These are phyloP conservation scores for Quercus parvula DNA, from an alignment of 306 rosid genomes.

Conservation along the genomic window DNA sequence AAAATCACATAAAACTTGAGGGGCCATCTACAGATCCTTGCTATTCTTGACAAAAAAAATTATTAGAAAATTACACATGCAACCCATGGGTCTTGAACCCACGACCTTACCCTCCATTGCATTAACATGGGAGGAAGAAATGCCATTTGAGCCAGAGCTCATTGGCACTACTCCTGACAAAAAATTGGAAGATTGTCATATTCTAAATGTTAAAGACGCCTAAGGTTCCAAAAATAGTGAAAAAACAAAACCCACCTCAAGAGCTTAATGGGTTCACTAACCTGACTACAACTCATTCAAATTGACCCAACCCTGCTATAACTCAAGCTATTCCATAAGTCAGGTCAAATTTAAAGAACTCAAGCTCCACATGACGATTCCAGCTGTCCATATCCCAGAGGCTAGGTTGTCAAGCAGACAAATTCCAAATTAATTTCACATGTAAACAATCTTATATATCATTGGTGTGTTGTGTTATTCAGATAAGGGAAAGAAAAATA, in stretches of 20 bases:
- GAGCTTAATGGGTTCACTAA: constrained; percentile 17
- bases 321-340: constrained; percentile 13
- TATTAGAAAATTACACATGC: too few relatives aligned
- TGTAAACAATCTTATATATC: constrained; percentile 16
- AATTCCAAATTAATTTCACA: constrained; percentile 1
- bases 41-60: not conserved
- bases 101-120: too few relatives aligned
- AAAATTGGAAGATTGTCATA: too few relatives aligned
- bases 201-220: not conserved
- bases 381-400: constrained; percentile 16
- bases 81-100: too few relatives aligned
- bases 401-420: not conserved
- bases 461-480: constrained; percentile 11
- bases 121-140: too few relatives aligned
- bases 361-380: constrained; percentile 25
- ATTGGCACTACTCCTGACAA: too few relatives aligned
- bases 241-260: constrained; percentile 1
- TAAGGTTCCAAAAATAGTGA: not conserved
- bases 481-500: not conserved
- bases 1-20: not conserved
- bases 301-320: constrained; percentile 25
- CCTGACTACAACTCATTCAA: constrained; percentile 25
- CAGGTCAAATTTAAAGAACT: constrained; percentile 12
- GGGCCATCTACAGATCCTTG: not conserved
- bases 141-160: too few relatives aligned